These are phyloP conservation scores for Tetrapisispora iriomotensis DNA, from an alignment of 805 yeast species.

Conservation along the genomic window DNA sequence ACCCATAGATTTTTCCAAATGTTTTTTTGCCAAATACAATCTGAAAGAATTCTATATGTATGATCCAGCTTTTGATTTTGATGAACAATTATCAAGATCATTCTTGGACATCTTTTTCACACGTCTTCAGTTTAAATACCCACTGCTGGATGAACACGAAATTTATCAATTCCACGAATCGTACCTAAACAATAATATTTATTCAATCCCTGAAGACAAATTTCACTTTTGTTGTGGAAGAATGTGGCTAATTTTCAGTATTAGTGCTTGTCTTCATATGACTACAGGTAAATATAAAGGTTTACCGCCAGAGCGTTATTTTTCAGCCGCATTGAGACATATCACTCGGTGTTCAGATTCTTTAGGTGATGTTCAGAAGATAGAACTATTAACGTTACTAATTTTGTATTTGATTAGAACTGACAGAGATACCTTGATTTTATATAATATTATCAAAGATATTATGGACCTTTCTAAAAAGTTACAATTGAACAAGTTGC, in stretches of 20 bases:
- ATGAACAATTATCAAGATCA: slow-evolving; percentile 39
- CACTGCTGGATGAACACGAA: slow-evolving; percentile 43
- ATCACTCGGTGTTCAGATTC: slow-evolving; percentile 36
- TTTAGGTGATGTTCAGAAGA: slow-evolving; percentile 35
- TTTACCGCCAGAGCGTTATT: slow-evolving; percentile 45
- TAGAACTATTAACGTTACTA: slow-evolving; percentile 44
- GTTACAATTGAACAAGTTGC: slow-evolving; percentile 21
- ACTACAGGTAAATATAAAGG: slow-evolving; percentile 49
- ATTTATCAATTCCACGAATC: slow-evolving; percentile 41
- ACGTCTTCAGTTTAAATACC: slow-evolving; percentile 47
- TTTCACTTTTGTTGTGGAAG: slow-evolving; percentile 47
- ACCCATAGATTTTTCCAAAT: slow-evolving; percentile 32
- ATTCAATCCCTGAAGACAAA: slow-evolving; percentile 26
- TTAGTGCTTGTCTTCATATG: slow-evolving; percentile 43
- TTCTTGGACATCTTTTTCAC: slow-evolving; percentile 48
- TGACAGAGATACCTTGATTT: slow-evolving; percentile 47
- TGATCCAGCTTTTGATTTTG: slow-evolving; percentile 46
- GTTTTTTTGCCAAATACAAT: slow-evolving; percentile 39
- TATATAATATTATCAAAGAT: slow-evolving; percentile 45
- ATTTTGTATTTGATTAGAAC: slow-evolving; percentile 50
- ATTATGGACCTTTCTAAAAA: slow-evolving; percentile 38
- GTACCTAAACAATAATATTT: slow-evolving; percentile 35
- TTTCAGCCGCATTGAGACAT: slow-evolving; percentile 51
- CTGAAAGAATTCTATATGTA: slow-evolving; percentile 36
- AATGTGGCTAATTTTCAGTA: slow-evolving; percentile 45